Percentiles rank a stretch among this genome's conserved stretches.
These are phyloP conservation scores for Monosporascus sp. DNA, from an alignment of 2,329 filamentous ascomycete genomes.

Conservation along the genomic window DNA sequence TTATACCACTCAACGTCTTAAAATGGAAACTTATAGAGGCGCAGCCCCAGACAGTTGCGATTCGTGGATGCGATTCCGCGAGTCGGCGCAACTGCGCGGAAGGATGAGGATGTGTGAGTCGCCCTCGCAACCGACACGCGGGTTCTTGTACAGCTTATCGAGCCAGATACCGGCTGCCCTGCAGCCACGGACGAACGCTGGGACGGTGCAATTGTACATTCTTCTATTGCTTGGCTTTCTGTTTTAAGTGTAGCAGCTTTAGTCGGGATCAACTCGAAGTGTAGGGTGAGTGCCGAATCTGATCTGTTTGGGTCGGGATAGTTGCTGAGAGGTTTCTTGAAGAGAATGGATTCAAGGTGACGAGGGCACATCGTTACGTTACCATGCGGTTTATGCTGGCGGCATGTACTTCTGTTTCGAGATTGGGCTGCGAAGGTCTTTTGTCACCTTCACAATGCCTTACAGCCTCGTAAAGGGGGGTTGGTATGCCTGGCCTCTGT, in stretches of 20 bases:
- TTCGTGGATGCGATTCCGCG: conserved; percentile 15
- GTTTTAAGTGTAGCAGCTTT: not conserved
- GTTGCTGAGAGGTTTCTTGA: not conserved
- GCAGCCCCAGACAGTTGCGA: conserved; percentile 1
- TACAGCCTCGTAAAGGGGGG: not conserved
- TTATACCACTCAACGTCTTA: not conserved
- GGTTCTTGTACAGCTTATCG: conserved; percentile 7
- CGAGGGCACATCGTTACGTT: not conserved
- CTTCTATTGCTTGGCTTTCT: not conserved
- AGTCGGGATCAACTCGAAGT: not conserved
- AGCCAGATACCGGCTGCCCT: conserved; percentile 8
- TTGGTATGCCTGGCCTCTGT: not conserved
- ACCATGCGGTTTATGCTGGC: not conserved
- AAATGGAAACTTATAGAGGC: not conserved
- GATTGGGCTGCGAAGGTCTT: not conserved
- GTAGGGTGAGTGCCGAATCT: not conserved
- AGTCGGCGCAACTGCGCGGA: conserved; percentile 15
- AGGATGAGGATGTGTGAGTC: conserved; percentile 14
- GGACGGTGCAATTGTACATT: conserved; percentile 16
- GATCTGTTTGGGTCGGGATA: not conserved
- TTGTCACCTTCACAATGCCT: not conserved
- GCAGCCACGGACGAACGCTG: conserved; percentile 15
- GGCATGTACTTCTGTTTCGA: not conserved
- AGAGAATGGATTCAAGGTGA: not conserved
- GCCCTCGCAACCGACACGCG: conserved; percentile 10